phyloP scores from a whole-genome alignment of 306 rosid genomes.

The Hylodesmum podocarpum region DNA sequence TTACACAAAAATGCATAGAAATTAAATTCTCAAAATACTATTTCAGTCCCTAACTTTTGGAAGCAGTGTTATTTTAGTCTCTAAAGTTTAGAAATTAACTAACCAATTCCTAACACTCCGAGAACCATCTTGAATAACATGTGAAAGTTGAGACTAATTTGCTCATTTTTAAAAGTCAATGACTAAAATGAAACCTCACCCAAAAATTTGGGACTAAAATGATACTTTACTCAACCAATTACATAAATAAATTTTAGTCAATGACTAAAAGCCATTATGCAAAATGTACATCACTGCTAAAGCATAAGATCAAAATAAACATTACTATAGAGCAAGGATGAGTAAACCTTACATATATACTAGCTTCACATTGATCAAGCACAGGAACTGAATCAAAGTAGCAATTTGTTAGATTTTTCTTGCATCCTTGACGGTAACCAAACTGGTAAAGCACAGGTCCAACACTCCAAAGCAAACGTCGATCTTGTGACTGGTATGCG shows the following conservation, averaged over 20 bases:
- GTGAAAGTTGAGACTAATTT: no score
- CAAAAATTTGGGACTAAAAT: no score
- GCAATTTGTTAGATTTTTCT: constrained; percentile 53
- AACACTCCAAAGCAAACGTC: constrained; percentile 65
- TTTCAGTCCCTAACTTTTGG: no score
- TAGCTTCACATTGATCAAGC: constrained; percentile 82
- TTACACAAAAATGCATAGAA: no score
- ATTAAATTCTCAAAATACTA: no score
- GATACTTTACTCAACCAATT: neutral
- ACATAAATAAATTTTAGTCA: neutral
- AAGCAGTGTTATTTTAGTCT: no score
- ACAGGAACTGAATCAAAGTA: constrained; percentile 63
- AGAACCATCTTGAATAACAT: no score
- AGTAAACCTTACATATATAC: constrained; percentile 64
- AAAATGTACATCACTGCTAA: neutral
- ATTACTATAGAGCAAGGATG: constrained; percentile 7
- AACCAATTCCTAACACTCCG: no score
- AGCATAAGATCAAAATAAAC: neutral
- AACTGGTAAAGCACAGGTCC: constrained; percentile 68
- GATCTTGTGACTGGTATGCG: constrained; percentile 46
- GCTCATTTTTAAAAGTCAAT: no score
- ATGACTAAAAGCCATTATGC: neutral
- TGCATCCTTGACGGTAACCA: constrained; percentile 73
- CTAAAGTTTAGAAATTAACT: no score
- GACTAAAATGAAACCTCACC: no score